Percentiles rank a stretch among this genome's conserved stretches.
These are phyloP conservation scores for Ceratobasidium sp. DNA, from an alignment of 1,284 basidiomycete species.

Conservation along the genomic window DNA sequence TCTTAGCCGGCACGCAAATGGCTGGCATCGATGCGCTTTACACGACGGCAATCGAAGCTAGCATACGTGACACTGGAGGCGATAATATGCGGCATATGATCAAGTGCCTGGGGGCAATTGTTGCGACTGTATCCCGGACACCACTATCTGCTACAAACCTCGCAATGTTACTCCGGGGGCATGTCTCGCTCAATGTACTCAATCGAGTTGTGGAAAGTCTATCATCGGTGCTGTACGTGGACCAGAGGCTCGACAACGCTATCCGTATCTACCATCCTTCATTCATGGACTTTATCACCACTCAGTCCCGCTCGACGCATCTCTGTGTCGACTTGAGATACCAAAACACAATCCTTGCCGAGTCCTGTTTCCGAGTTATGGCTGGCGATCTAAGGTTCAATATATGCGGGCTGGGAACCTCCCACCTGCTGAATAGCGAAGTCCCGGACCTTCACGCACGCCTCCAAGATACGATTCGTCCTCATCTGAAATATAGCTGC, in stretches of 20 bases:
- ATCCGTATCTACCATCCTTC: constrained; percentile 35
- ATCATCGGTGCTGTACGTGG: constrained; percentile 23
- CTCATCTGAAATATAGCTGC: constrained; percentile 29
- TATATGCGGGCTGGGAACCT: constrained; percentile 31
- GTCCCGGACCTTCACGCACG: neutral
- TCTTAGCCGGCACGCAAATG: neutral
- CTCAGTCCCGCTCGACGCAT: neutral
- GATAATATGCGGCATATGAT: neutral
- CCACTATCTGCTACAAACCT: neutral
- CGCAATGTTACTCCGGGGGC: neutral
- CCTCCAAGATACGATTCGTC: neutral
- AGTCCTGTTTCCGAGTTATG: neutral
- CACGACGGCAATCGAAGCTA: neutral
- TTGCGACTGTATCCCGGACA: neutral
- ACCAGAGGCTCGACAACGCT: neutral
- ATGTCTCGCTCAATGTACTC: neutral
- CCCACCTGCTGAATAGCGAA: constrained; percentile 14
- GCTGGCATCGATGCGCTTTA: neutral
- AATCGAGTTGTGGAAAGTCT: neutral
- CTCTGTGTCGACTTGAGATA: neutral
- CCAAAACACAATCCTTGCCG: neutral
- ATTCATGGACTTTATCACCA: constrained; percentile 9
- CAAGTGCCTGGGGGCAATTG: neutral
- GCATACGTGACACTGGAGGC: neutral
- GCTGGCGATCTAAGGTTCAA: constrained; percentile 16